Base-by-base conservation (phyloP, 2,329 filamentous ascomycete species). In the Colletotrichum sp. region DNA sequence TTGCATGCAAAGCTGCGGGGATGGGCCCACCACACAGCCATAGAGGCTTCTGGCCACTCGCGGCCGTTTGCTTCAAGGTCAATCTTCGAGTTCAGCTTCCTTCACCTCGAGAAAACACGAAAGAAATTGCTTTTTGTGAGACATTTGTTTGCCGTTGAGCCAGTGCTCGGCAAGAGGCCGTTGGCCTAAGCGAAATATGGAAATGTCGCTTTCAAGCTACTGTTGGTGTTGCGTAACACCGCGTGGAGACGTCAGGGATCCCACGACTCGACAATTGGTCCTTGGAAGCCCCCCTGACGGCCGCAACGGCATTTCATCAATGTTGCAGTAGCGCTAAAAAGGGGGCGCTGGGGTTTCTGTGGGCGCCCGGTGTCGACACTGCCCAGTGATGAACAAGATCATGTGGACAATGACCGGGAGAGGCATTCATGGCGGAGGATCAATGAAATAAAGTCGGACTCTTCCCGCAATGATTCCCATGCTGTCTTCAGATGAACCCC, bases 401-500 rank as follows among this genome's bases (percentile, higher is more conserved):
- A 48, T n/a, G 43, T 48, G 10, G 43, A 13, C 43, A 48, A 48
- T 48, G 43, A 13, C 43, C 43, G 43, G 43, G 43, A 48, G 43
- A 28, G 55, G 13, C 26, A 28, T 59, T 59, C 18, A 48, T 7
- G 18, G n/a, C 10, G 43, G 43, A 48, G 43, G 43, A 48, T 57
- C 15, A 32, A 34, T 21, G n/a, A n/a, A 13, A 61, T 61, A 34
- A 34, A 61, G 59, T 36, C 30, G 60, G 16, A 36, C 7, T 39
- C 8, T 34, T 9, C n/a, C 32, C 21, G 30, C 60, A 6, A 24
- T 30, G 9, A 28, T 68, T 36, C 6, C 15, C 21, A 21, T 24
- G 24, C 21, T 78, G 73, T 16, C 16, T 28, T 24, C 73, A 60
- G 26, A 84, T 74, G 34, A 80, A 81, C 6, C 77, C 71, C n/a